These are phyloP conservation scores for Ceratobasidium sp. DNA, from an alignment of 1,284 basidiomycete species.

Conservation along the genomic window DNA sequence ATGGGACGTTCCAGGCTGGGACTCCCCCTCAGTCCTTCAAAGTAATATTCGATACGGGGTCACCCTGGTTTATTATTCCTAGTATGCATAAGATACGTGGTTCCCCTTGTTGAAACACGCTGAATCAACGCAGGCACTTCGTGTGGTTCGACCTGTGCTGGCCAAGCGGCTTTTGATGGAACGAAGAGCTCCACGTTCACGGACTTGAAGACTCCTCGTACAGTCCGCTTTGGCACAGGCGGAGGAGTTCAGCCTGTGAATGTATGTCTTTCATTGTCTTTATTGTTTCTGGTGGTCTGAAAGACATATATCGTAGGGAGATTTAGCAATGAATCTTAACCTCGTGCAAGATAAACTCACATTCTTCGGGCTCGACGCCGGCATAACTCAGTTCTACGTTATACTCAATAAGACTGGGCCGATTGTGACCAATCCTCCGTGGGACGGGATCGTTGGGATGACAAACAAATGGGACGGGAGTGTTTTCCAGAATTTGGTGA, in stretches of 20 bases:
- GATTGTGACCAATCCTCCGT: conserved; percentile 60
- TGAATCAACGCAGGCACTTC: background rate
- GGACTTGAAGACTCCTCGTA: conserved; percentile 52
- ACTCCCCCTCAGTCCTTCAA: conserved; percentile 42
- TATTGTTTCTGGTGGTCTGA: conserved; percentile 3
- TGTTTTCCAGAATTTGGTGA: conserved; percentile 58
- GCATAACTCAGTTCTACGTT: conserved; percentile 54
- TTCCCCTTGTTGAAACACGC: conserved; percentile 53
- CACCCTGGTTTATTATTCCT: background rate
- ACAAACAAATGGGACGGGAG: conserved; percentile 21
- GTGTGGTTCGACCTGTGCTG: conserved; percentile 51
- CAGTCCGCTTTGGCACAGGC: conserved; percentile 61
- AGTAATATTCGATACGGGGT: conserved; percentile 43
- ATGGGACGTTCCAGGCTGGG: conserved; percentile 41
- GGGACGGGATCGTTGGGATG: conserved; percentile 46
- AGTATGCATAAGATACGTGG: background rate
- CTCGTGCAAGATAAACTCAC: conserved; percentile 57
- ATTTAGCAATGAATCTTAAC: conserved; percentile 56
- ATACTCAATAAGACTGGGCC: conserved; percentile 59
- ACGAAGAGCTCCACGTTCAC: conserved; percentile 60
- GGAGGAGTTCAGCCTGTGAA: conserved; percentile 64
- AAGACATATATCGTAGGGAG: conserved; percentile 40
- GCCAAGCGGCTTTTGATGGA: conserved; percentile 58
- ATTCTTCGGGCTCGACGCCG: conserved; percentile 55
- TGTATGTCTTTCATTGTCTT: conserved; percentile 41